A percentile compares a stretch with the other conserved stretches of the same genome.
Evolutionary conservation across 2,329 filamentous ascomycete species (phyloP).

Genomic region (Diplodia intermedia): DNA sequence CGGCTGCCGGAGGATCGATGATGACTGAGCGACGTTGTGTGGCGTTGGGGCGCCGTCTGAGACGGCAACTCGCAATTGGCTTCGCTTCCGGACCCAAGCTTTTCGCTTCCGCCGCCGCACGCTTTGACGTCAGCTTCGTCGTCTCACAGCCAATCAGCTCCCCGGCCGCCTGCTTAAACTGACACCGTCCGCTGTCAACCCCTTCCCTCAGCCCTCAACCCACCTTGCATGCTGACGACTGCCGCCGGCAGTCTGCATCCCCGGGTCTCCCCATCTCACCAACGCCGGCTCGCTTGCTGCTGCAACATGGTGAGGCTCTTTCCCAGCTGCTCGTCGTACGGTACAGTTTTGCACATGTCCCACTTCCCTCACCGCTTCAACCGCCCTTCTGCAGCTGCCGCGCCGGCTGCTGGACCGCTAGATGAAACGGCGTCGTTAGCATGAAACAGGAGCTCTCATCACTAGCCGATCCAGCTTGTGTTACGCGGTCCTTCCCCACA

Average conservation of each 20-base stretch:
- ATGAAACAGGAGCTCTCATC: conserved; percentile 11
- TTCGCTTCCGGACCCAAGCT: conserved; percentile 24
- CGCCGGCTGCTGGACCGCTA: background rate
- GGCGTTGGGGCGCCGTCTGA: background rate
- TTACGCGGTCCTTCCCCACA: background rate
- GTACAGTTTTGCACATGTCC: background rate
- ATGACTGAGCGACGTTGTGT: background rate
- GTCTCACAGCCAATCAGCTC: conserved; percentile 1
- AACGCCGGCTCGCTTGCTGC: background rate
- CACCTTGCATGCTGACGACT: background rate
- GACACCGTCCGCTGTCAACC: conserved; percentile 8
- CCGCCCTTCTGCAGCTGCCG: background rate
- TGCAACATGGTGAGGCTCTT: background rate
- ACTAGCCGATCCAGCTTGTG: background rate
- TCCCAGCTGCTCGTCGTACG: background rate
- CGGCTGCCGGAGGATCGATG: background rate
- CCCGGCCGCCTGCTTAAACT: conserved; percentile 12
- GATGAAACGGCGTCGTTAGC: background rate
- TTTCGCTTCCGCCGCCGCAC: conserved; percentile 12
- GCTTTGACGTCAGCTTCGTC: conserved; percentile 4
- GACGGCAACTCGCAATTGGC: background rate
- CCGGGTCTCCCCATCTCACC: background rate
- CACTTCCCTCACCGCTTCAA: background rate
- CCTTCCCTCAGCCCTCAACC: background rate
- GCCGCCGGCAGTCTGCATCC: background rate